phyloP scores from a whole-genome alignment of 208 protist genomes.

The Phytomonas serpens region DNA sequence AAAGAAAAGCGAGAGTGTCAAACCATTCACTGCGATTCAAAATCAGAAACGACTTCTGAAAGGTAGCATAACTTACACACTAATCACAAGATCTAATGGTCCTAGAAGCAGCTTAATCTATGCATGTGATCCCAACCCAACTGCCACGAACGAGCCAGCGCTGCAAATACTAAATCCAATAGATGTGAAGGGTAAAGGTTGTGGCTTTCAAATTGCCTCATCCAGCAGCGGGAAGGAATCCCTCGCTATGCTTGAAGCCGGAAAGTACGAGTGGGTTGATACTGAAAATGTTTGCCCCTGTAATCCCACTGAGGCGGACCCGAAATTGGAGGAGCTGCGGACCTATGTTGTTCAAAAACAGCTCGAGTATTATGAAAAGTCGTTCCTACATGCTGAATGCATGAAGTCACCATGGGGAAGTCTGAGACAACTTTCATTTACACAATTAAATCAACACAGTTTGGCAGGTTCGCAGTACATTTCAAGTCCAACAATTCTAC shows the following conservation, averaged over 20 bases:
- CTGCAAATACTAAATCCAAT: background rate
- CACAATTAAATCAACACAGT: background rate
- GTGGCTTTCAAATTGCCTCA: background rate
- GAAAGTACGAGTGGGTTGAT: background rate
- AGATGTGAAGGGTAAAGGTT: background rate
- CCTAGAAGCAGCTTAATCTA: conserved; percentile 61
- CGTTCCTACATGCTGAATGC: background rate
- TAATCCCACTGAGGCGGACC: background rate
- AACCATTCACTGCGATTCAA: conserved; percentile 64
- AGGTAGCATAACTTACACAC: conserved; percentile 76
- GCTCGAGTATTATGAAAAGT: background rate
- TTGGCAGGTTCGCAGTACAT: background rate
- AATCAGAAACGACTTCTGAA: conserved; percentile 67
- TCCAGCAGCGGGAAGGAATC: background rate
- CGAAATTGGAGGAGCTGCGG: background rate
- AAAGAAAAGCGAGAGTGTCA: conserved; percentile 70
- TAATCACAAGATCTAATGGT: conserved; percentile 38
- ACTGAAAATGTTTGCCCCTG: background rate
- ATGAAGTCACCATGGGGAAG: background rate
- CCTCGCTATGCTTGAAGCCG: background rate
- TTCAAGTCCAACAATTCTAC: background rate
- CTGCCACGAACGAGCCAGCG: background rate
- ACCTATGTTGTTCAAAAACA: background rate
- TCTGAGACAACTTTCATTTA: conserved; percentile 1
- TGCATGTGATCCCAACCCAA: conserved; percentile 10